These are phyloP conservation scores for Sphagnurus paluster DNA, from an alignment of 1,284 basidiomycete genomes.

Conservation along the genomic window DNA sequence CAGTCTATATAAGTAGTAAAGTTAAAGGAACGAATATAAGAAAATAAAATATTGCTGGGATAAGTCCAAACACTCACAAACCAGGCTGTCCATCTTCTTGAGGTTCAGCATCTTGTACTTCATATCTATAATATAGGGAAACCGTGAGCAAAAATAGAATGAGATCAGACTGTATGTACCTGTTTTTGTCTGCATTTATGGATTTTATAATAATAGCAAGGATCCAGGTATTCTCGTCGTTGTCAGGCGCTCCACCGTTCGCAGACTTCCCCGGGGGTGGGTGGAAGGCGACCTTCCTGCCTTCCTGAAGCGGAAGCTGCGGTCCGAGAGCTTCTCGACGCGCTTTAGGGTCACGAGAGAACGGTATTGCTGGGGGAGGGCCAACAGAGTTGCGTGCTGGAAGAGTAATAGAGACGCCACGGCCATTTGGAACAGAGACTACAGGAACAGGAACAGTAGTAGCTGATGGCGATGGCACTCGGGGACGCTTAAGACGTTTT, in stretches of 20 bases:
- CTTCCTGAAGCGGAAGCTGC: slow-evolving; percentile 67
- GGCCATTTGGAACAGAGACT: slow-evolving; percentile 36
- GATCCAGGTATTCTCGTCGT: slow-evolving; percentile 78
- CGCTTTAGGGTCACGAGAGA: slow-evolving; percentile 66
- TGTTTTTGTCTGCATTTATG: slow-evolving; percentile 68
- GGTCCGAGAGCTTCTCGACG: slow-evolving; percentile 59
- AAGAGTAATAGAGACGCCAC: slow-evolving; percentile 52
- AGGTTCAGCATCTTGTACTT: slow-evolving; percentile 79
- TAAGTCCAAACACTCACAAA: slow-evolving; percentile 44
- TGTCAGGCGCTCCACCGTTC: slow-evolving; percentile 44
- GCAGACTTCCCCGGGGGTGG: slow-evolving; percentile 54
- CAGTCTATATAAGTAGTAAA: slow-evolving; percentile 37
- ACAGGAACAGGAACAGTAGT: slow-evolving; percentile 40
- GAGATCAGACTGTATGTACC: slow-evolving; percentile 32
- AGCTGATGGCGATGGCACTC: slow-evolving; percentile 64
- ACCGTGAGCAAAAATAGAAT: not conserved
- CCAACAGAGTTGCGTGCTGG: slow-evolving; percentile 60
- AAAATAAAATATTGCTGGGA: slow-evolving; percentile 2
- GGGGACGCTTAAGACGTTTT: slow-evolving; percentile 74
- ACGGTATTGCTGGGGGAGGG: slow-evolving; percentile 49
- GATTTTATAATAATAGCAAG: slow-evolving; percentile 71
- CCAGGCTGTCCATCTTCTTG: slow-evolving; percentile 76
- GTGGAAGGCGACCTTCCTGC: slow-evolving; percentile 78
- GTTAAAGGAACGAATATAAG: slow-evolving; percentile 11
- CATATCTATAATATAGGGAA: slow-evolving; percentile 50